Percentiles rank a stretch among this genome's conserved stretches.
Evolutionary conservation across 495 filamentous ascomycete genomes (phyloP).

Genomic region (Xylaria venustula): DNA sequence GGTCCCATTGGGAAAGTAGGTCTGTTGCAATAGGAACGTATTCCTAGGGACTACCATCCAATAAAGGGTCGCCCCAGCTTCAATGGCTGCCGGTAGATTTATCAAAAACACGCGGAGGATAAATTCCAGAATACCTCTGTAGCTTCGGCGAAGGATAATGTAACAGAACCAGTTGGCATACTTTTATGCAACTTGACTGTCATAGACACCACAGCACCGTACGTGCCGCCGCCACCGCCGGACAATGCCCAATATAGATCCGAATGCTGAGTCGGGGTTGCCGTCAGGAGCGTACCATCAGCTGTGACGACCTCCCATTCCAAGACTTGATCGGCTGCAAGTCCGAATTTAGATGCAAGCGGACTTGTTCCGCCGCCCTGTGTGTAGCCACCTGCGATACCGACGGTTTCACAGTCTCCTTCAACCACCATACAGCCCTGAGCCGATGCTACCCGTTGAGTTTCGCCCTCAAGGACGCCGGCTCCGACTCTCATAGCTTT

Average conservation of each 20-base stretch:
- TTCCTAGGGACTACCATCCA: slow-evolving; percentile 17
- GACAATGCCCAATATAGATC: slow-evolving; percentile 56
- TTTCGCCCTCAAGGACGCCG: slow-evolving; percentile 53
- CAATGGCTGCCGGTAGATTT: too few relatives aligned
- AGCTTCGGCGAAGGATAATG: too few relatives aligned
- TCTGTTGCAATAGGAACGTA: slow-evolving; percentile 42
- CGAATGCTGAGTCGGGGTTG: slow-evolving; percentile 39
- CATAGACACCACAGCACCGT: slow-evolving; percentile 52
- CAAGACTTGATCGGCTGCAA: slow-evolving; percentile 49
- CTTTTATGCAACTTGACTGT: slow-evolving; percentile 47
- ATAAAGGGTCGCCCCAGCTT: too few relatives aligned
- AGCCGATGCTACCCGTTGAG: slow-evolving; percentile 47
- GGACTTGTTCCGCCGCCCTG: slow-evolving; percentile 45
- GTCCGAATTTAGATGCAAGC: slow-evolving; percentile 39
- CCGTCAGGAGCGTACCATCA: slow-evolving; percentile 41
- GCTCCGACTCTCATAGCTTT: slow-evolving; percentile 56
- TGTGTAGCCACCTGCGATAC: slow-evolving; percentile 41
- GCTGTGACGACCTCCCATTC: slow-evolving; percentile 45
- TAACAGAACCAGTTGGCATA: slow-evolving; percentile 11
- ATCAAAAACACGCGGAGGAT: too few relatives aligned
- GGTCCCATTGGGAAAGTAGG: slow-evolving; percentile 9
- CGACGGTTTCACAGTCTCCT: slow-evolving; percentile 40
- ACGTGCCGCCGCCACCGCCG: slow-evolving; percentile 53
- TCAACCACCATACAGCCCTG: slow-evolving; percentile 52
- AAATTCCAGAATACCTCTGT: too few relatives aligned